phyloP scores from a whole-genome alignment of 2,329 filamentous ascomycete species.

The Diplodia mutila region DNA sequence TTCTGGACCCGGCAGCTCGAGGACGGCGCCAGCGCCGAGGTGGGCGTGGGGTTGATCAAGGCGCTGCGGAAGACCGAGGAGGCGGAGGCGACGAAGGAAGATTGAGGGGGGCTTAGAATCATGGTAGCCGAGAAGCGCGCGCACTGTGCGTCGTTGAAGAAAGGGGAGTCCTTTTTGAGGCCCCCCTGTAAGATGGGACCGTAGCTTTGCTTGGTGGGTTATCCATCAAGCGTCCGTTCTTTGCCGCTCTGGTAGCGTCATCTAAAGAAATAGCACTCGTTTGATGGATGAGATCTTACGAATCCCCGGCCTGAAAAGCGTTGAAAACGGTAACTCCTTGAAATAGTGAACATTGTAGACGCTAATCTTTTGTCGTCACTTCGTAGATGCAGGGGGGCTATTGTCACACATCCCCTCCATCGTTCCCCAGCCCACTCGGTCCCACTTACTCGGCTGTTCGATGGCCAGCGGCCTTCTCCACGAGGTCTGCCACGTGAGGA shows the following conservation, averaged over 20 bases:
- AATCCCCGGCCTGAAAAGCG: not conserved
- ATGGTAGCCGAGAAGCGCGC: too few relatives aligned
- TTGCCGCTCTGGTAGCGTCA: constrained; percentile 8
- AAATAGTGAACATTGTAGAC: not conserved
- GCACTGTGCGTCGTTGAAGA: not conserved
- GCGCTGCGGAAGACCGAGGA: constrained; percentile 29
- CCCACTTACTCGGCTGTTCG: not conserved
- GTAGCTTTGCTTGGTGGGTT: not conserved
- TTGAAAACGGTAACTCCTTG: not conserved
- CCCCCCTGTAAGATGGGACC: too few relatives aligned
- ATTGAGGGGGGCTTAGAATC: not conserved
- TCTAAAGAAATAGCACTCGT: not conserved
- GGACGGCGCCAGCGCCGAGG: constrained; percentile 33
- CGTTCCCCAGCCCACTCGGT: not conserved
- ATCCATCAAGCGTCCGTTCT: not conserved
- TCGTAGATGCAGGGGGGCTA: not conserved
- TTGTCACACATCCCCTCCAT: too few relatives aligned
- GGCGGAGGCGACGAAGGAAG: constrained; percentile 18
- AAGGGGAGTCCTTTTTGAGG: not conserved
- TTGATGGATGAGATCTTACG: constrained; percentile 1
- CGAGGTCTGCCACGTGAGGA: not conserved
- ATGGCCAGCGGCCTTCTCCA: not conserved
- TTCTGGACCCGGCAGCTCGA: constrained; percentile 40
- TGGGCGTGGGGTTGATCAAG: constrained; percentile 36
- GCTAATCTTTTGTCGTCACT: not conserved